Evolutionary conservation across 2,329 filamentous ascomycete species (phyloP).

Genomic region (Lachnellula arida): DNA sequence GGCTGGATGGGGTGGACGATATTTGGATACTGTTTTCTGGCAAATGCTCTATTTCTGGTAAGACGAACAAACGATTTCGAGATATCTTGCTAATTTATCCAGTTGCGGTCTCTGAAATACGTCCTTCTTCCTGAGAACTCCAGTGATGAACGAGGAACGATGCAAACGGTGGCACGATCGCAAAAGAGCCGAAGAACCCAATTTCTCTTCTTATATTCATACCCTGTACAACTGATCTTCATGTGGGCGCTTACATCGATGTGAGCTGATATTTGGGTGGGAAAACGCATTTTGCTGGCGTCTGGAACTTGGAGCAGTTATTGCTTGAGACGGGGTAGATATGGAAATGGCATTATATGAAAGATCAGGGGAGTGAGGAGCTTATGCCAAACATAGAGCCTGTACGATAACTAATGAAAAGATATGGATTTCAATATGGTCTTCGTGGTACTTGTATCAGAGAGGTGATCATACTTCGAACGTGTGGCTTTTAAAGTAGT

Average conservation of each 20-base stretch:
- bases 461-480: too few relatives aligned
- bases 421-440: neutral
- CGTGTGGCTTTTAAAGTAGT: too few relatives aligned
- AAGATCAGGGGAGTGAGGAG: neutral
- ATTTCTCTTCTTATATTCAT: slow-evolving; percentile 91
- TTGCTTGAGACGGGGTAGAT: neutral
- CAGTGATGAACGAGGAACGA: slow-evolving; percentile 53
- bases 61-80: slow-evolving; percentile 30
- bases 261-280: slow-evolving; percentile 9
- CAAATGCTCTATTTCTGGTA: slow-evolving; percentile 94
- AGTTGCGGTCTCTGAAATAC: slow-evolving; percentile 94
- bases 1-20: slow-evolving; percentile 85
- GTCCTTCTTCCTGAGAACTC: slow-evolving; percentile 84
- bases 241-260: slow-evolving; percentile 70
- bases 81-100: slow-evolving; percentile 13
- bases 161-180: slow-evolving; percentile 71
- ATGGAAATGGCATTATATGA: neutral
- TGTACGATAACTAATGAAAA: neutral
- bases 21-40: slow-evolving; percentile 87
- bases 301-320: slow-evolving; percentile 10
- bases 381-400: neutral
- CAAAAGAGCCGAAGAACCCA: slow-evolving; percentile 86
- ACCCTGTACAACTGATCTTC: slow-evolving; percentile 87
- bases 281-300: slow-evolving; percentile 21
- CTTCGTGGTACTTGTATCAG: neutral